Base-by-base conservation (phyloP, 495 filamentous ascomycete species). In the Neurospora sp. region DNA sequence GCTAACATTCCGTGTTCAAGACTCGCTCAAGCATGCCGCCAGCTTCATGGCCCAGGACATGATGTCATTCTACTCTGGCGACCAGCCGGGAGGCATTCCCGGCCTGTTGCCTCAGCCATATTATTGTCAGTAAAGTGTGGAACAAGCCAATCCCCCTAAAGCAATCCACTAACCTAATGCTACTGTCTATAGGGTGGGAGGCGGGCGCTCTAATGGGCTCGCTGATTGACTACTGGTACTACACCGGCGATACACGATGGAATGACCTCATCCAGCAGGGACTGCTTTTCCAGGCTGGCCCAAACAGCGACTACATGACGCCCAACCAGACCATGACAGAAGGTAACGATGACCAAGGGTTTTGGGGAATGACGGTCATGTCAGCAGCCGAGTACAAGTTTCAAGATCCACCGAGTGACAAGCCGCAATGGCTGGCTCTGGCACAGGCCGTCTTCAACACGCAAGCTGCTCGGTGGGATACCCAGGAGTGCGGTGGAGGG, bases 391-490 rank as follows among this genome's bases (percentile, higher is more conserved):
- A 92, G 77, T 78, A 86, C 74, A 86, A 86, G 20, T 91, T 88
- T 74, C 87, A 86, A 3, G 84, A 92, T 74, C 90, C 89, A 1
- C 86, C 86, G 8, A 42, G 71, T 16, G 80, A 81, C 68, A 76
- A 90, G 73, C 91, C 91, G 3, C 88, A 90, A 73, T 95, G 92
- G 92, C 83, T 96, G 0, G 90, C 89, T 1, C 86, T 96, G 70
- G 92, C 89, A 1, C 92, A 96, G 75, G 91, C 90, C 8, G 91
- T 90, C 1, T 95, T 94, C 82, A 94, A 94, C 79, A 88, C 88
- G 2, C 91, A 93, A 76, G 88, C 87, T 3, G 80, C 83, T 0
- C 84, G 91, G 3, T 95, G 92, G 92, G 85, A 94, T 72, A 81
- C 81, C 2, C 75, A 80, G 7, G 86, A 86, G 20, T 97, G 93